Base-by-base conservation (phyloP, 2,329 filamentous ascomycete genomes). In the Endocalyx cinctus region DNA sequence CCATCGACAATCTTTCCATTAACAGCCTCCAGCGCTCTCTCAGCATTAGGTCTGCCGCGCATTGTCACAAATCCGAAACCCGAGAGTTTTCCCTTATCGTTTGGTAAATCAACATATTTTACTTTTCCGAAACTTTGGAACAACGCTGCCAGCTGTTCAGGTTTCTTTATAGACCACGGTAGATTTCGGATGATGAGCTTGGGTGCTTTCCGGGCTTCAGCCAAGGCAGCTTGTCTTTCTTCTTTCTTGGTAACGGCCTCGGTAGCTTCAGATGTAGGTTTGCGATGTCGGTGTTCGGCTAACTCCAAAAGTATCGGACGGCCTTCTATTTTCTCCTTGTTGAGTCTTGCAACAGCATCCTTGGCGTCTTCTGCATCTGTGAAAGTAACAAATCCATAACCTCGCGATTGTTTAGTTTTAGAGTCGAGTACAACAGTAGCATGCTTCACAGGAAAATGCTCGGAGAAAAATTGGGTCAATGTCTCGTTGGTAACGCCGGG, bases 301-400 rank as follows among this genome's bases (percentile, higher is more conserved):
- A 94, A 70, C 48, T 98, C 92, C 34, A 97, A 77, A 38, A 80
- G 81, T 51, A 98, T 80, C 44, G 84, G 86, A 49, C 83, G 80
- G 14, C 89, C 90, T 31, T 88, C 77, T 48, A 95, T 77, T 17
- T 78, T 66, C 28, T 83, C 72, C 42, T 86, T 85, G 59, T 95
- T 79, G 54, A 96, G 77, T 57, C 94, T 84, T 37, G 82, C 76
- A 55, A 85, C 76, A 13, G 92, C 94, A 43, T 82, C 76, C 45
- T 81, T 69, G 10, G 90, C 89, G 67, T 98, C 92, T 46, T 96
- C 89, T 18, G 84, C 77, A 56, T 98, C 92, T 49, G 89, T 87
- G 52, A 98, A 92, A 3, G 92, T 97, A 37, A 98, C 90, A 62
- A 98, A 98, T 33, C 92, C 92, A 60, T 88, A 98, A 13, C 92